These are phyloP conservation scores for Rhodomyrtus psidioides DNA, from an alignment of 441 rosid genomes.

Conservation along the genomic window DNA sequence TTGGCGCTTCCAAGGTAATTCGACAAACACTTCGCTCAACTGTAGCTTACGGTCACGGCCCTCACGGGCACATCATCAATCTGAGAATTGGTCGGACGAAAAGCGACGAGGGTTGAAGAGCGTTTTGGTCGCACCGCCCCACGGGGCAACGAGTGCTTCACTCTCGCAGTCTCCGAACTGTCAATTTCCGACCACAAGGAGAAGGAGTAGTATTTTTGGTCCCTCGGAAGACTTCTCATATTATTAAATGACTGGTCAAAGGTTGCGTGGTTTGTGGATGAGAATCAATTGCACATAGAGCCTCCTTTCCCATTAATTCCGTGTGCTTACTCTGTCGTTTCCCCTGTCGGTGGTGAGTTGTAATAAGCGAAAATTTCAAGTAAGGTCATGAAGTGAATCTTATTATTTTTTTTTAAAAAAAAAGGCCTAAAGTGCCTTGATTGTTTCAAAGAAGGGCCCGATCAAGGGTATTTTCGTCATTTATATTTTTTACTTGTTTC, in stretches of 20 bases:
- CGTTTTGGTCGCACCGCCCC: neutral
- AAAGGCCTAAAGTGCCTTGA: accelerated
- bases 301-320: neutral
- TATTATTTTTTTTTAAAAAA: too few relatives aligned
- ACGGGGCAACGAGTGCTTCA: neutral
- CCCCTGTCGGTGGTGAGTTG: too few relatives aligned
- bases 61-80: too few relatives aligned
- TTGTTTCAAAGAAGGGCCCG: too few relatives aligned
- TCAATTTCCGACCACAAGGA: neutral
- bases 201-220: neutral
- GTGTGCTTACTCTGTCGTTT: too few relatives aligned
- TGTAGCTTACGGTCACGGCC: neutral
- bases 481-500: too few relatives aligned
- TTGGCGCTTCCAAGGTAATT: neutral
- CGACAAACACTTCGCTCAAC: neutral
- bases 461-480: too few relatives aligned
- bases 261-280: neutral
- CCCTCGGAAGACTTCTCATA: neutral
- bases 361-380: neutral
- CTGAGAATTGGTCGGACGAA: neutral
- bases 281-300: neutral
- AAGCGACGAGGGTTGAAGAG: neutral
- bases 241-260: neutral
- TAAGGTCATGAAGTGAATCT: too few relatives aligned
- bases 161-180: neutral